Percentiles rank a stretch among this genome's conserved stretches.
phyloP scores from a whole-genome alignment of 257 asterid genomes.

The Cynanchum wilfordii region DNA sequence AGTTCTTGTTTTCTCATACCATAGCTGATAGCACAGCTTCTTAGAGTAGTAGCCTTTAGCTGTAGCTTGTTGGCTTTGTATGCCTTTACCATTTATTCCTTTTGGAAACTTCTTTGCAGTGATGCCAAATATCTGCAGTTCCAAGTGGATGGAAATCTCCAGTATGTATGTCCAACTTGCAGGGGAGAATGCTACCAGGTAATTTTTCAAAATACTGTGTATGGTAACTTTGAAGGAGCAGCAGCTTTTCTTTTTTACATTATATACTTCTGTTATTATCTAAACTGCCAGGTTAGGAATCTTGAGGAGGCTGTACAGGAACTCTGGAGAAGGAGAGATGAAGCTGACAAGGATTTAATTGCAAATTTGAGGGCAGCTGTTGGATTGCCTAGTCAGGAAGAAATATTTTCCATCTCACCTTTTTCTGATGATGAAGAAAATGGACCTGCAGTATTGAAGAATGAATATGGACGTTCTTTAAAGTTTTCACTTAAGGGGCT shows the following conservation, averaged over 20 bases:
- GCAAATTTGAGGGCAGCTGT: constrained; percentile 83
- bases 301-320: constrained; percentile 91
- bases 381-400: constrained; percentile 97
- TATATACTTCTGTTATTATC: background rate
- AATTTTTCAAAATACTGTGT: background rate
- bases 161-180: constrained; percentile 81
- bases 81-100: background rate
- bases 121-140: constrained; percentile 82
- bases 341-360: constrained; percentile 76
- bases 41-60: background rate
- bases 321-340: constrained; percentile 95
- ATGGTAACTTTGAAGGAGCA: background rate
- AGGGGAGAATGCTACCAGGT: constrained; percentile 94
- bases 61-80: background rate
- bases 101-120: constrained; percentile 38
- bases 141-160: constrained; percentile 92
- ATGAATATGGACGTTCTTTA: constrained; percentile 60
- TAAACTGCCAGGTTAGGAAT: constrained; percentile 49
- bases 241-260: background rate
- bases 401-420: constrained; percentile 68
- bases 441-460: constrained; percentile 43
- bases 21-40: background rate
- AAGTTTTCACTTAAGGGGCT: constrained; percentile 80
- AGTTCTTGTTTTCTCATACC: background rate
- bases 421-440: constrained; percentile 93